Evolutionary conservation across 2,329 filamentous ascomycete species (phyloP), one percentile per base, ranked within the genome.

Genomic region (Ciborinia camelliae): DNA sequence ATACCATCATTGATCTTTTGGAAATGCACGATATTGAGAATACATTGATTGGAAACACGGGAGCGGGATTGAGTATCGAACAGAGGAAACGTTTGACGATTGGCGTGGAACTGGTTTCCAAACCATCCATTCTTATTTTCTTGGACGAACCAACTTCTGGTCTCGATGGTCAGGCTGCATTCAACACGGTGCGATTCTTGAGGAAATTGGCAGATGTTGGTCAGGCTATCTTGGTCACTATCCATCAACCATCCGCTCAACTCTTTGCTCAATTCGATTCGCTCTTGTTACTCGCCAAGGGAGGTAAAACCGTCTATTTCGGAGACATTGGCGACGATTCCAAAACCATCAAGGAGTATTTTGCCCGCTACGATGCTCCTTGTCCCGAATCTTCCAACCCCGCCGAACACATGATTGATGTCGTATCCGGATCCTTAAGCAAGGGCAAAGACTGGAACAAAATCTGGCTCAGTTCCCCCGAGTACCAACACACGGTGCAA

Each of bases 301-400:
- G 87, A 45, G 88, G 87, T 0, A 85, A 81, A 72, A 89, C 86
- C 0, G 86, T 90, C 0, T 90, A 90, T 71, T 90, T 90, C 74
- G 88, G 87, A 9, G 80, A 88, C 2, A 85, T 90, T 48, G 88
- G 88, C 0, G 71, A 82, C 0, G 82, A 86, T 68, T 87, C 86
- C 0, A 76, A 77, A 3, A 84, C 78, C 0, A 75, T 90, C 58
- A 79, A 85, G 1, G 77, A 79, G 48, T 89, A 89, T 74, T 92
- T 93, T 65, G 84, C 76, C 20, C 73, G 73, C 3, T 77, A 82
- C 43, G 81, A 81, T 10, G 81, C 80, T 0, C 75, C 76, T 18
- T 79, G 78, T 32, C 80, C 80, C 0, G 66, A 67, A 4, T 73
- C 75, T 26, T 71, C 73, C 0, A 79, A 82, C 77, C 71, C 79